These are phyloP conservation scores for Trypanosoma avium DNA, from an alignment of 208 protist genomes.

Conservation along the genomic window DNA sequence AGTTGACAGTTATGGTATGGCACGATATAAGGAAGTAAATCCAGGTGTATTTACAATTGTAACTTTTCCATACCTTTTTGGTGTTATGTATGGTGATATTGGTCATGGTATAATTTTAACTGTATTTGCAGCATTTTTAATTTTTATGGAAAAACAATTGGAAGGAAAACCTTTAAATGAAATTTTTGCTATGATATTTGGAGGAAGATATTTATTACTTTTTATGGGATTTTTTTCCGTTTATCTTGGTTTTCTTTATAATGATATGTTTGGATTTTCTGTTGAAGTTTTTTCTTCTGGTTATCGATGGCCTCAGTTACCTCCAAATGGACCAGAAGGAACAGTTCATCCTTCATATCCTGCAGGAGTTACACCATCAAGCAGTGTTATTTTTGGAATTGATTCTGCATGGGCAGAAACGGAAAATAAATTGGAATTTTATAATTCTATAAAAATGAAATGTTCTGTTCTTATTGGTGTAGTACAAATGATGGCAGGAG, in stretches of 20 bases:
- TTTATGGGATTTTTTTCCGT: constrained; percentile 96
- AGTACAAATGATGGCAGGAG: constrained; percentile 95
- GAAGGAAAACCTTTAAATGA: constrained; percentile 87
- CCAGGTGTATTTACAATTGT: constrained; percentile 96
- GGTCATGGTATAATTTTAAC: constrained; percentile 97
- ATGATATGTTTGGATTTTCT: constrained; percentile 92
- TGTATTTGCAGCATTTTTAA: constrained; percentile 75
- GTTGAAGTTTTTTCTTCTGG: constrained; percentile 84
- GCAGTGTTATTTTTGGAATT: constrained; percentile 72
- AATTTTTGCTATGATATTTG: constrained; percentile 88
- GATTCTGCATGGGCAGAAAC: constrained; percentile 90
- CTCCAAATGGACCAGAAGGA: constrained; percentile 43
- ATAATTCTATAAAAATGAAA: constrained; percentile 93
- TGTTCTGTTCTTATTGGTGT: constrained; percentile 97
- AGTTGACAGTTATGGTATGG: constrained; percentile 98
- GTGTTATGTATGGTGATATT: constrained; percentile 99
- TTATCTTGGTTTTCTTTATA: constrained; percentile 97
- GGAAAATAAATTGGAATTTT: constrained; percentile 96
- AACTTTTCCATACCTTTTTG: constrained; percentile 99
- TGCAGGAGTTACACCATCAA: constrained; percentile 47
- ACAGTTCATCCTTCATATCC: constrained; percentile 45
- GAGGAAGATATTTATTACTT: constrained; percentile 94
- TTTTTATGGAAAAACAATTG: constrained; percentile 89
- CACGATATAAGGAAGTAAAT: constrained; percentile 93
- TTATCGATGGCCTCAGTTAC: constrained; percentile 47